Conservation (phyloP, 1,284 basidiomycete species). For the Cutaneotrichosporon dermatis region DNA sequence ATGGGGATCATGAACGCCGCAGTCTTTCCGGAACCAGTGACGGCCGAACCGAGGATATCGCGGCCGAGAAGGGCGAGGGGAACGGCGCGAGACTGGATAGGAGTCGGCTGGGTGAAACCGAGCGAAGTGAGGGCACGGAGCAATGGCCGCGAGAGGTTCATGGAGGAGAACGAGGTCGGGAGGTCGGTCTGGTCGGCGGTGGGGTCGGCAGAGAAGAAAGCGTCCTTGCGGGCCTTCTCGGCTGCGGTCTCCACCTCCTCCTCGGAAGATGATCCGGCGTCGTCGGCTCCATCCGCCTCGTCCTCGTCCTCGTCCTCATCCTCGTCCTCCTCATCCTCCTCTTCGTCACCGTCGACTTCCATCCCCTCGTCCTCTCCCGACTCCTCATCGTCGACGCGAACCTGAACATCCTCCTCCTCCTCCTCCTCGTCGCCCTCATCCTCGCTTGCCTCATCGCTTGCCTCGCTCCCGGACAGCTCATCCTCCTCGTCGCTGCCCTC, state of each 20-base stretch:
- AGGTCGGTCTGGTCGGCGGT: slow-evolving; percentile 46
- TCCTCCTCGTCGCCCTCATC: slow-evolving; percentile 36
- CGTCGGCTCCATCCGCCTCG: slow-evolving; percentile 35
- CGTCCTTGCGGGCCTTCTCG: slow-evolving; percentile 72
- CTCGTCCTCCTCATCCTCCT: slow-evolving; percentile 38
- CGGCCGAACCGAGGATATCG: slow-evolving; percentile 89
- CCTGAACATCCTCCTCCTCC: slow-evolving; percentile 27
- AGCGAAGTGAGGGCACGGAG: slow-evolving; percentile 79
- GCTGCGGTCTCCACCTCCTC: slow-evolving; percentile 60
- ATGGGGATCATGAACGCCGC: slow-evolving; percentile 94
- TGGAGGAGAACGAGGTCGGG: slow-evolving; percentile 66
- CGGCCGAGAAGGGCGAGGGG: slow-evolving; percentile 89
- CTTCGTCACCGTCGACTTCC: slow-evolving; percentile 28
- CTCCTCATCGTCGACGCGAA: slow-evolving; percentile 51
- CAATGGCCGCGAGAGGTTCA: slow-evolving; percentile 85
- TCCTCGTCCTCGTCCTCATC: slow-evolving; percentile 42
- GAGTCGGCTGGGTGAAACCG: slow-evolving; percentile 80
- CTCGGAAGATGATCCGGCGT: slow-evolving; percentile 32
- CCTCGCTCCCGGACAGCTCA: slow-evolving; percentile 25
- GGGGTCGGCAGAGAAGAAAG: slow-evolving; percentile 66
- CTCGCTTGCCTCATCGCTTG: slow-evolving; percentile 42
- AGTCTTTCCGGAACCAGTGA: slow-evolving; percentile 95
- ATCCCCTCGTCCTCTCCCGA: slow-evolving; percentile 31
- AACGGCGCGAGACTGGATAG: slow-evolving; percentile 89
- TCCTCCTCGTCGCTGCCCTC: slow-evolving; percentile 37